Base-by-base conservation (phyloP, 73 alveolate species). In the Paramecium octaurelia region DNA sequence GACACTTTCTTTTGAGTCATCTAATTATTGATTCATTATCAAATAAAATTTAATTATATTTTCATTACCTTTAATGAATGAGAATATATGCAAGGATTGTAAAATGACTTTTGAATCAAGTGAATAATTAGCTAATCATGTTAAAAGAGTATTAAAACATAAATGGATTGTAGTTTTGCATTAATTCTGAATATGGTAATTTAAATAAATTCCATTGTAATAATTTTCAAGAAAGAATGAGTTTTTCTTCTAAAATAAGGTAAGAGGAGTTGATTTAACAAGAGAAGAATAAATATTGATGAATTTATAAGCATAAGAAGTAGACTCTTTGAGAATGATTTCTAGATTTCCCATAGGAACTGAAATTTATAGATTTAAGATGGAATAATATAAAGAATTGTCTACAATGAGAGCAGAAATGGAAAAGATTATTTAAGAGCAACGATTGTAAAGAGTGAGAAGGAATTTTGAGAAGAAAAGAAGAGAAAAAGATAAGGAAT, bases 361-460 rank as follows among this genome's bases (percentile, higher is more conserved):
- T 20, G 98, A 96, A 36, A 90, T 96, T 18, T 96, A 96, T 69
- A 64, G 93, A 88, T 88, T 88, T 88, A 88, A 88, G 76, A 94
- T 96, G 98, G 97, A 96, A 38, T 75, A 96, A 58, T 96, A 96
- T 69, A 94, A 95, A 58, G 98, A 96, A 85, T 58, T 96, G 20
- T 87, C 96, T 23, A 95, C 97, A 0, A 77, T 91, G 93, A 84
- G 97, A 86, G 94, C 98, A 11, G 98, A 96, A 46, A 93, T 96
- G 86, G 98, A 96, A 68, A 96, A 96, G 54, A 96, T 94, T 5
- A 93, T 95, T 11, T 92, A 96, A 76, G 98, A 94, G 58, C 92
- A 96, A 83, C 94, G 97, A 92, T 92, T 96, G 58, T 94, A 95
- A 71, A 96, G 95, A 86, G 83, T 96, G 20, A 86, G 98, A 92